Percentiles rank a stretch among this genome's conserved stretches.
Evolutionary conservation across 1,139 yeast genomes (phyloP).

Genomic region (Debaryomyces sp.): DNA sequence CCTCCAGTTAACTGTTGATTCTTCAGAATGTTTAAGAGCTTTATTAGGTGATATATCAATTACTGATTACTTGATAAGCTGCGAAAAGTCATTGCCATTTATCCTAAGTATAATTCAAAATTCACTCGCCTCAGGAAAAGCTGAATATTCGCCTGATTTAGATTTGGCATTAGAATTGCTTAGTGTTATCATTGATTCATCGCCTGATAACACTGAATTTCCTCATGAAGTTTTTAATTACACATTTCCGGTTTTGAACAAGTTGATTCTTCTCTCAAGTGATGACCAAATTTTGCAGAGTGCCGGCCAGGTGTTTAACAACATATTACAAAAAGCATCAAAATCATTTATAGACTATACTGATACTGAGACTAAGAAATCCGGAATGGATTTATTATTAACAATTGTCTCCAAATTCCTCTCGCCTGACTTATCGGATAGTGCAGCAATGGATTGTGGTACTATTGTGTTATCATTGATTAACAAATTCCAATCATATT

Average conservation of each 20-base stretch:
- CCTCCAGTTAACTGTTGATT: constrained; percentile 66
- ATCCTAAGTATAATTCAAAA: constrained; percentile 41
- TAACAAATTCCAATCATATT: constrained; percentile 55
- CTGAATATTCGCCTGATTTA: constrained; percentile 59
- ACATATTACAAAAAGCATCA: constrained; percentile 57
- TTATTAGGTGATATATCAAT: constrained; percentile 52
- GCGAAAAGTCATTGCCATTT: constrained; percentile 57
- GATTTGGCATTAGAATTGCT: constrained; percentile 70
- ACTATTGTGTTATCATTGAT: constrained; percentile 67
- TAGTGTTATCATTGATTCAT: constrained; percentile 53
- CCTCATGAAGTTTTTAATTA: constrained; percentile 52
- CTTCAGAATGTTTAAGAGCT: constrained; percentile 60
- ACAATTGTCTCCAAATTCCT: constrained; percentile 68
- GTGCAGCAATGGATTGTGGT: constrained; percentile 79
- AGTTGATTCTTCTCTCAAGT: constrained; percentile 54
- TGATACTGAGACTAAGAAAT: constrained; percentile 37
- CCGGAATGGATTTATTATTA: constrained; percentile 60
- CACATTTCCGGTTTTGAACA: constrained; percentile 54
- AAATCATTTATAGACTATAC: constrained; percentile 43
- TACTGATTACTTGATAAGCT: constrained; percentile 48
- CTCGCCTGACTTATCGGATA: constrained; percentile 71
- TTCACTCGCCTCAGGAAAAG: constrained; percentile 19
- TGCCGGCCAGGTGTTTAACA: constrained; percentile 74
- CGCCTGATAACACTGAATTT: constrained; percentile 35
- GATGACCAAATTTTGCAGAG: constrained; percentile 82